Percentiles rank a stretch among this genome's conserved stretches.
phyloP scores from a whole-genome alignment of 2,329 filamentous ascomycete genomes.

The Ceratocystis alfenasii region DNA sequence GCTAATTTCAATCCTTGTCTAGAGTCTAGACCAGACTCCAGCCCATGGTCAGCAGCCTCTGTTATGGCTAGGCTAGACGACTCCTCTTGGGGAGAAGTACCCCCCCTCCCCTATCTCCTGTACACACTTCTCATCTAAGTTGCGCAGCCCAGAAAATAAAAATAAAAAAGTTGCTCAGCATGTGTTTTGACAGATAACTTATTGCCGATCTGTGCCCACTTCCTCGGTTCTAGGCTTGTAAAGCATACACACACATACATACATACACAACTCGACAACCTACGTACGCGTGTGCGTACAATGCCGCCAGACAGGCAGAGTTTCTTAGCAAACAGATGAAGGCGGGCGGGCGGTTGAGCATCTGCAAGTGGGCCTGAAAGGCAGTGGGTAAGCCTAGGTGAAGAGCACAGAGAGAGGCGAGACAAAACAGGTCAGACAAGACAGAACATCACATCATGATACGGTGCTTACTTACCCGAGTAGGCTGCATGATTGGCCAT shows the following conservation, averaged over 20 bases:
- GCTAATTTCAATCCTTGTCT: constrained; percentile 1
- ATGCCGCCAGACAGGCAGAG: not conserved
- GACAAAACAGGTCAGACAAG: not conserved
- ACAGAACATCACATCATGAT: not conserved
- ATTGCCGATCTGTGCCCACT: not conserved
- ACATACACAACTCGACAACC: not conserved
- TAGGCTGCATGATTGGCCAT: too few species aligned
- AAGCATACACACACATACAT: not conserved
- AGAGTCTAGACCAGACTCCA: not conserved
- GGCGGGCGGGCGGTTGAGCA: too few species aligned
- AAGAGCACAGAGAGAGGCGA: not conserved
- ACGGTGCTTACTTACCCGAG: too few species aligned
- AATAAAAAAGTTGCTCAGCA: not conserved
- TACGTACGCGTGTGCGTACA: not conserved
- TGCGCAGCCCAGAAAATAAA: too few species aligned
- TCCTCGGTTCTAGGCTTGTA: not conserved
- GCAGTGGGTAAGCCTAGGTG: not conserved
- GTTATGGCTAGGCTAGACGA: not conserved
- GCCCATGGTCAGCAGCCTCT: not conserved
- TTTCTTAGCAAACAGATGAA: not conserved
- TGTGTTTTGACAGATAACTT: not conserved
- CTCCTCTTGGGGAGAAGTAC: too few species aligned
- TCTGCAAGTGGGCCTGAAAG: not conserved
- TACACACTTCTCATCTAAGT: too few species aligned
- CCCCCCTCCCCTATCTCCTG: too few species aligned